These are phyloP conservation scores for Sanghuangporus sanghuang DNA, from an alignment of 1,284 basidiomycete genomes.

Conservation along the genomic window DNA sequence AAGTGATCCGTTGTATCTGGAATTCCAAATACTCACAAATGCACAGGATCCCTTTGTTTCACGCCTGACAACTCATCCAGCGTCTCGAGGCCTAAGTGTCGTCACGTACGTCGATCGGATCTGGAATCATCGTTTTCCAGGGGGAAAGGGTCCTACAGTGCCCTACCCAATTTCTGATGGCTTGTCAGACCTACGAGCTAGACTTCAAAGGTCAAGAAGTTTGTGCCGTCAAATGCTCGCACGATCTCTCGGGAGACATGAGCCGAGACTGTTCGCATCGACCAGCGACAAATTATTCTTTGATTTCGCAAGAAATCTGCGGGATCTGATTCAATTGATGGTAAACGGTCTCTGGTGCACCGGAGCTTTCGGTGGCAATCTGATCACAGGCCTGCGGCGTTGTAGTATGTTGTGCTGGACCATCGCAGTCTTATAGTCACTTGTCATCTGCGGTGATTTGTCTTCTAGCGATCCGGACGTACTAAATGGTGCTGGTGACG, in stretches of 20 bases:
- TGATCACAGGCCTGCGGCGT: not conserved
- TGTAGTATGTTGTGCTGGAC: not conserved
- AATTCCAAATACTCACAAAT: too few relatives aligned
- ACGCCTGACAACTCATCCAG: too few relatives aligned
- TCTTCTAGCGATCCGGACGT: not conserved
- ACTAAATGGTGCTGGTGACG: not conserved
- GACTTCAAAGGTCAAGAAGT: not conserved
- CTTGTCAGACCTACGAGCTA: not conserved
- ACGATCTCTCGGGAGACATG: not conserved
- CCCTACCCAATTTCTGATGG: not conserved
- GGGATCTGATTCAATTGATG: not conserved
- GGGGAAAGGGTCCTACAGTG: not conserved
- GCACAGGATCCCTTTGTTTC: too few relatives aligned
- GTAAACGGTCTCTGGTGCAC: not conserved
- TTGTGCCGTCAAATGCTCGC: not conserved
- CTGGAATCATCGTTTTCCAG: not conserved
- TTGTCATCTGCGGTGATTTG: not conserved
- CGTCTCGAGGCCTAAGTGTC: too few relatives aligned
- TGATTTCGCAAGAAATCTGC: not conserved
- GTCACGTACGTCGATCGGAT: not conserved
- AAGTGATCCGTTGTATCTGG: too few relatives aligned
- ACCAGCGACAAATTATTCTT: not conserved
- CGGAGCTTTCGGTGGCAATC: not conserved
- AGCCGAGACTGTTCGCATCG: not conserved
- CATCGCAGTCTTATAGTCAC: not conserved